A percentile compares a stretch with the other conserved stretches of the same genome.
These are phyloP conservation scores for Verticillium albo-atrum DNA, from an alignment of 2,329 filamentous ascomycete genomes.

Conservation along the genomic window DNA sequence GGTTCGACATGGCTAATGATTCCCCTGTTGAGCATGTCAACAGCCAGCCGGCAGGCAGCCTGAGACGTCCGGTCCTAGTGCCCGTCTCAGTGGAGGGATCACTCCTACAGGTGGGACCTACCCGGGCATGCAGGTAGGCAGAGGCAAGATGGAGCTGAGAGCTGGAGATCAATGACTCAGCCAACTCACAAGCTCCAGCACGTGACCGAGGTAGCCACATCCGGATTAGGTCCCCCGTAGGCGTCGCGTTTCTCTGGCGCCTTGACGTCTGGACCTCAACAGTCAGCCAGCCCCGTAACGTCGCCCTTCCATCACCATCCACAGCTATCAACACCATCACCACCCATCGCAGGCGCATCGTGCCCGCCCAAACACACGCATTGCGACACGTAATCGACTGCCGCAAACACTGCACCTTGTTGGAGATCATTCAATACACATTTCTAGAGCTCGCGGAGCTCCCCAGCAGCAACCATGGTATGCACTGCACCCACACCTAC, in stretches of 20 bases:
- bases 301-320: slow-evolving; percentile 27
- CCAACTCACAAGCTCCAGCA: background rate
- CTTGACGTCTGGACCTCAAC: slow-evolving; percentile 21
- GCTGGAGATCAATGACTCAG: background rate
- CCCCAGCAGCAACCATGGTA: slow-evolving; percentile 20
- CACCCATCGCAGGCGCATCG: slow-evolving; percentile 2
- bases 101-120: too few relatives aligned
- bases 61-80: too few relatives aligned
- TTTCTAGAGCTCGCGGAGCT: slow-evolving; percentile 7
- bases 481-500: slow-evolving; percentile 1
- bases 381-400: background rate
- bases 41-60: too few relatives aligned
- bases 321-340: slow-evolving; percentile 12
- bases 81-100: too few relatives aligned
- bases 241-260: slow-evolving; percentile 43
- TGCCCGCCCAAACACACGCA: background rate
- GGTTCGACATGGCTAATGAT: too few relatives aligned
- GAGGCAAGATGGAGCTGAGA: too few relatives aligned
- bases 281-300: slow-evolving; percentile 16
- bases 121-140: too few relatives aligned
- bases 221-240: slow-evolving; percentile 13
- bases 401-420: background rate
- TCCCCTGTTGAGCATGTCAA: too few relatives aligned
- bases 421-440: background rate
- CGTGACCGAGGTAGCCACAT: background rate